Conservation (phyloP, 225 moss, liverwort and hornwort genomes). For the Physcomitrellopsis africana region DNA sequence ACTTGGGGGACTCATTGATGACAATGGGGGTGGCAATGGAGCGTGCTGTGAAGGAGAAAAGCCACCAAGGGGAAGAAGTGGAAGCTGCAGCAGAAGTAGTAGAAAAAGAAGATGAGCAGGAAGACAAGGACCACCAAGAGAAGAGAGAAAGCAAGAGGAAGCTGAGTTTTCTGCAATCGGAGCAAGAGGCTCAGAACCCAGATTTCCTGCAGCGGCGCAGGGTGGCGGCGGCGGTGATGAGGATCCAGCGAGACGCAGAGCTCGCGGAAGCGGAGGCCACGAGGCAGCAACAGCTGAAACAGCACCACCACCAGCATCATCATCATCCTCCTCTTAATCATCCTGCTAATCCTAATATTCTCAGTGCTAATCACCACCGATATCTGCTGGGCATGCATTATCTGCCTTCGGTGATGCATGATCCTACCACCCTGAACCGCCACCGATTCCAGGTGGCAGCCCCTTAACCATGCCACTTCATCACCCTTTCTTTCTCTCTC, state of each 20-base stretch:
- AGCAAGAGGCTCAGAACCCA: background rate
- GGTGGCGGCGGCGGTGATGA: slow-evolving; percentile 28
- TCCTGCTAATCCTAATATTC: no score
- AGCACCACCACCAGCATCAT: no score
- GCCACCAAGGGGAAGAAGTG: no score
- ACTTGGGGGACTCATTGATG: no score
- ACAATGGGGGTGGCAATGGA: no score
- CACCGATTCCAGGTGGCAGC: slow-evolving; percentile 27
- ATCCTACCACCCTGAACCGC: slow-evolving; percentile 38
- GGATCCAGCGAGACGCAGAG: slow-evolving; percentile 8
- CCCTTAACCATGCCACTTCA: background rate
- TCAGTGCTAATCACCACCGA: background rate
- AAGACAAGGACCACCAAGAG: background rate
- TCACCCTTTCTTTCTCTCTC: background rate
- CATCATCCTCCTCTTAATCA: no score
- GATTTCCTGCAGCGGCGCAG: slow-evolving; percentile 41
- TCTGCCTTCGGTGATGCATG: slow-evolving; percentile 15
- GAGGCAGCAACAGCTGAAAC: no score
- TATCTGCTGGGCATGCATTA: slow-evolving; percentile 27
- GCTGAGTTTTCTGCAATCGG: background rate
- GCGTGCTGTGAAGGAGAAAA: no score
- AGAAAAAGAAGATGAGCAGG: no score
- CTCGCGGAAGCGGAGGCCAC: background rate
- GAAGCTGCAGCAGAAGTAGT: no score
- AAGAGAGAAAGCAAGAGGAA: no score